A percentile compares a stretch with the other conserved stretches of the same genome.
These are phyloP conservation scores for Tetraselmis chui DNA, from an alignment of 139 green algal genomes.

Conservation along the genomic window DNA sequence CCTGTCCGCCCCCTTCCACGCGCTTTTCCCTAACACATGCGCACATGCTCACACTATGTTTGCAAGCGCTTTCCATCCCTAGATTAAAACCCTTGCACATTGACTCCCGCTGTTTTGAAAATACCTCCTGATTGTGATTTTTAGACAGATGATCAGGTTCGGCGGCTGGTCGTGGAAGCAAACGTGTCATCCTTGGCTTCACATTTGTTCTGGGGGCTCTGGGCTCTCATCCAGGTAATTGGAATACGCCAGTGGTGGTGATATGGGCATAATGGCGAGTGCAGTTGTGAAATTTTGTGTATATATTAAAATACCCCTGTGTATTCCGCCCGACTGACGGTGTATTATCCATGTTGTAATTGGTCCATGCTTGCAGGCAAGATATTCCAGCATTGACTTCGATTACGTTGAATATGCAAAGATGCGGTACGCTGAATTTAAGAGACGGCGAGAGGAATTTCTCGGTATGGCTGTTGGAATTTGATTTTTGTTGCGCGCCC, in stretches of 20 bases:
- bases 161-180: slow-evolving; percentile 48
- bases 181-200: slow-evolving; percentile 73
- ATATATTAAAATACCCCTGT: not conserved
- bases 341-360: not conserved
- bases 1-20: not conserved
- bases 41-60: not conserved
- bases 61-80: not conserved
- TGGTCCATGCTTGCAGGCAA: slow-evolving; percentile 25
- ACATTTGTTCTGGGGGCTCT: slow-evolving; percentile 92
- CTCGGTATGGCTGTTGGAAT: not conserved
- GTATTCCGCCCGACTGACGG: not conserved
- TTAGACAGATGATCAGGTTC: slow-evolving; percentile 17
- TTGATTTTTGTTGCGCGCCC: too few species aligned
- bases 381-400: slow-evolving; percentile 80
- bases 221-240: slow-evolving; percentile 66
- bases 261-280: too few species aligned
- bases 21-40: not conserved
- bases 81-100: not conserved
- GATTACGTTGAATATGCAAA: slow-evolving; percentile 73
- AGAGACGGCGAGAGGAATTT: slow-evolving; percentile 7
- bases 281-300: too few species aligned
- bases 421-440: slow-evolving; percentile 62
- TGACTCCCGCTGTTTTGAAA: not conserved
- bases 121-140: too few species aligned
- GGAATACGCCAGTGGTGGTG: too few species aligned